Base-by-base conservation (phyloP, 2,329 filamentous ascomycete genomes). In the Emericellopsis atlantica region DNA sequence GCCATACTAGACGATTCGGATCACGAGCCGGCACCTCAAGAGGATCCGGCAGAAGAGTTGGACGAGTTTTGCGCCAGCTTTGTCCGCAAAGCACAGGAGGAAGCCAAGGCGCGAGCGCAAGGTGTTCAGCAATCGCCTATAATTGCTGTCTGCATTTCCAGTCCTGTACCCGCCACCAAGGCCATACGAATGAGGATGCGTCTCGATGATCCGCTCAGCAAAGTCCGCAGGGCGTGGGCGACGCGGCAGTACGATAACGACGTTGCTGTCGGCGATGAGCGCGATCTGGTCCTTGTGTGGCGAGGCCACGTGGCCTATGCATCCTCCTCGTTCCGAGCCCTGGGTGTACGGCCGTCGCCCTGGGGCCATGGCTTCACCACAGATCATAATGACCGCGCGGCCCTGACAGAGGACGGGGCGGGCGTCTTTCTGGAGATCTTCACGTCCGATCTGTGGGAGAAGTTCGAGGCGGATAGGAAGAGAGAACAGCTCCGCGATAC, bases 281-380 rank as follows among this genome's bases (percentile, higher is more conserved):
- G 70, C 5, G 63, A 67, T 1, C 64, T 93, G 15, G 82, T 92
- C 50, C 70, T 96, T 42, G 92, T 85, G 0, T 95, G 85, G 81
- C 80, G 79, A 46, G 72, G 76, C 22, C 76, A 75, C 43, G 75
- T 76, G 44, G 61, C 95, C 4, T 95, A 83, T 54, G 76, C 84
- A 47, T 72, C 74, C n/a, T 85, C 84, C 5, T 89, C 81, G 1
- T 80, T 85, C 44, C 69, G 70, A 40, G 79, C 73, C 37, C 62
- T 94, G 6, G 79, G 79, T 6, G 71, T 92, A 36, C 54, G 61
- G 8, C 62, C 66, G 0, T 57, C 62, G 6, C 26, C 26, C 9
- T 29, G 26, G 26, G 26, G 26, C 8, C 26, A 29, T 29, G 26
- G 26, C 26, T 4, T 29, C 6, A 29, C 26, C 4, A 29, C 12